Evolutionary conservation across 2,329 filamentous ascomycete genomes (phyloP).

Genomic region (Microcyclospora tardicrescens): DNA sequence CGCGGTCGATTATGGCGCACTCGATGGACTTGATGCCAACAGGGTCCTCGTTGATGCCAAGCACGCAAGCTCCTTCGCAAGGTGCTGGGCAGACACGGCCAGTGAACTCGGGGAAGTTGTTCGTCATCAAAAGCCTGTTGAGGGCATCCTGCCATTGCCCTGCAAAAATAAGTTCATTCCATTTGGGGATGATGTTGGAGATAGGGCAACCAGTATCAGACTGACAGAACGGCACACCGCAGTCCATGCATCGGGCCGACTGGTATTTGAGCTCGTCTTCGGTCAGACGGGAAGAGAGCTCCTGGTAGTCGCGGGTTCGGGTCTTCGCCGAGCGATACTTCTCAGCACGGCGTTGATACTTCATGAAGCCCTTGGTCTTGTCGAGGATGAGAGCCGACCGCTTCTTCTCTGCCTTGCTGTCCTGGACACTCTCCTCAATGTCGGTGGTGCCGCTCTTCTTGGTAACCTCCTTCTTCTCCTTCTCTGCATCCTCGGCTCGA

Average conservation of each 20-base stretch:
- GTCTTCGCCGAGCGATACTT: slow-evolving; percentile 81
- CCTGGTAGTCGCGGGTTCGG: slow-evolving; percentile 83
- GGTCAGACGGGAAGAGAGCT: slow-evolving; percentile 73
- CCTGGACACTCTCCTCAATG: slow-evolving; percentile 82
- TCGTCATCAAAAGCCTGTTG: slow-evolving; percentile 85
- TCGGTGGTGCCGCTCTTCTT: slow-evolving; percentile 60
- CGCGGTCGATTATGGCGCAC: slow-evolving; percentile 93
- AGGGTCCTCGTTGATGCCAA: slow-evolving; percentile 93
- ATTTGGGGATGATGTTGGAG: slow-evolving; percentile 94
- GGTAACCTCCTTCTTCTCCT: slow-evolving; percentile 46
- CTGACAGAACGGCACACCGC: slow-evolving; percentile 95
- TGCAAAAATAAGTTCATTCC: slow-evolving; percentile 66
- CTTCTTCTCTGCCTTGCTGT: slow-evolving; percentile 76
- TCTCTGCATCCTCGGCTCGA: slow-evolving; percentile 43
- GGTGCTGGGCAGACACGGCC: slow-evolving; percentile 93
- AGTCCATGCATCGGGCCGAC: slow-evolving; percentile 95
- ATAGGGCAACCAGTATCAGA: slow-evolving; percentile 93
- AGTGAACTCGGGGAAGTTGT: slow-evolving; percentile 98
- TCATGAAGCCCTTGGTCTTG: slow-evolving; percentile 96
- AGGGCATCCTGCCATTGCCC: slow-evolving; percentile 83
- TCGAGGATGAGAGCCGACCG: slow-evolving; percentile 85
- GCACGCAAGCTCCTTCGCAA: slow-evolving; percentile 89
- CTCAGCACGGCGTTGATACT: slow-evolving; percentile 82
- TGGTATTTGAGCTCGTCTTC: slow-evolving; percentile 97
- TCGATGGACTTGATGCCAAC: slow-evolving; percentile 98